Percentiles rank a stretch among this genome's conserved stretches.
Conservation (phyloP, 345 rosid genomes). For the Citrus reticulata region DNA sequence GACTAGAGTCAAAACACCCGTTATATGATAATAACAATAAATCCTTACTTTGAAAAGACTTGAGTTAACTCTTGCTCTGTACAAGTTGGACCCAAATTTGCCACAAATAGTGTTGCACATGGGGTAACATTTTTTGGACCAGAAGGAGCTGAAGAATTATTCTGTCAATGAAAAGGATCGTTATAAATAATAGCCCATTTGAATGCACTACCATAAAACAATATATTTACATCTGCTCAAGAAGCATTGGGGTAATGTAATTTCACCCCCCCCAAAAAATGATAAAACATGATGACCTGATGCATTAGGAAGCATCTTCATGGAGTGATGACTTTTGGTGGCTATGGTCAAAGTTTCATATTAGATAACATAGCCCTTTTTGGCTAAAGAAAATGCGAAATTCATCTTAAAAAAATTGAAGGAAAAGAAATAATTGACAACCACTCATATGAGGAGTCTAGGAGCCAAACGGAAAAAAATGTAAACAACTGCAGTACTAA, state of each 20-base stretch:
- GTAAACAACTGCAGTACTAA: neutral
- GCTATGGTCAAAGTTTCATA: neutral
- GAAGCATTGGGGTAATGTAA: neutral
- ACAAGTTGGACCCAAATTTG: conserved; percentile 77
- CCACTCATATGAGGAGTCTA: neutral
- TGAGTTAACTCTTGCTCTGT: conserved; percentile 77
- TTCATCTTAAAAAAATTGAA: neutral
- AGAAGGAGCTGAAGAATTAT: conserved; percentile 33
- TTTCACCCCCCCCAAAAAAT: neutral
- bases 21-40: conserved; percentile 4
- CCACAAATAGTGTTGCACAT: conserved; percentile 90
- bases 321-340: neutral
- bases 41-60: conserved; percentile 69
- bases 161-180: conserved; percentile 33
- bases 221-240: neutral
- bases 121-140: conserved; percentile 28
- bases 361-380: neutral
- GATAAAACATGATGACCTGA: neutral
- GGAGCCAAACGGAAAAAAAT: neutral
- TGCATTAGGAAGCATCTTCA: neutral
- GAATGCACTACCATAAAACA: neutral
- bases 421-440: neutral
- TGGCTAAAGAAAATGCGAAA: neutral
- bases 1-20: neutral
- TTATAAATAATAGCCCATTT: neutral